Base-by-base conservation (phyloP, 2,329 filamentous ascomycete species). In the Lasiodiplodia sp. region DNA sequence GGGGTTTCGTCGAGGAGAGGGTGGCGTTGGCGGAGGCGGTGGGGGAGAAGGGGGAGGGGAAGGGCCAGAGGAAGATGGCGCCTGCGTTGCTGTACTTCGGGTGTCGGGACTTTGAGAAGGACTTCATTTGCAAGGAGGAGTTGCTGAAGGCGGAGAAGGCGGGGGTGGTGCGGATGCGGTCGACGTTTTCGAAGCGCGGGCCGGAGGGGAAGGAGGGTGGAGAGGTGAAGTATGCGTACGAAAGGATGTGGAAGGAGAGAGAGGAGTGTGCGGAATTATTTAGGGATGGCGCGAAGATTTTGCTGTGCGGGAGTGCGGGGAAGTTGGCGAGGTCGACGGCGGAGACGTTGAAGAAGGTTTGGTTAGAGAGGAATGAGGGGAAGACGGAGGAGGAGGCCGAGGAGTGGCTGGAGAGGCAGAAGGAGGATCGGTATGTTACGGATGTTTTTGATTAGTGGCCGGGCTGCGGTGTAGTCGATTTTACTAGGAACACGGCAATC, bases 1-100 rank as follows among this genome's bases (percentile, higher is more conserved):
- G 75, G 6, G 76, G 72, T 7, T 78, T 78, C 69, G 70, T 78
- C 40, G 73, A 78, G 64, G 76, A 79, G 60, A 75, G 77, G 7
- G 78, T 63, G 2, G 60, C 31, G 18, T 28, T 23, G 16, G 40
- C 11, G 2, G 60, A 51, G 2, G 73, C 69, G 1, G 66, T 18
- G 5, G 18, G 2, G 6, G 18, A 3, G 18, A 18, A 16, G 1
- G 70, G 14, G 69, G 31, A 7, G 2, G 7, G 1, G 31, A 10
- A 34, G 31, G 31, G 31, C 1, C 31, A 31, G 31, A 10, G 1
- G 31, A 2, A 7, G 31, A 31, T 91, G 0, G 88, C 86, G 0
- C 86, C 85, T 0, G 87, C 88, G 0, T 67, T 91, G 23, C 80
- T 91, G 0, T 90, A 89, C 79, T 83, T 87, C 70, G 89, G 89